These are phyloP conservation scores for Epichloe glyceriae DNA, from an alignment of 2,329 filamentous ascomycete genomes.

Conservation along the genomic window DNA sequence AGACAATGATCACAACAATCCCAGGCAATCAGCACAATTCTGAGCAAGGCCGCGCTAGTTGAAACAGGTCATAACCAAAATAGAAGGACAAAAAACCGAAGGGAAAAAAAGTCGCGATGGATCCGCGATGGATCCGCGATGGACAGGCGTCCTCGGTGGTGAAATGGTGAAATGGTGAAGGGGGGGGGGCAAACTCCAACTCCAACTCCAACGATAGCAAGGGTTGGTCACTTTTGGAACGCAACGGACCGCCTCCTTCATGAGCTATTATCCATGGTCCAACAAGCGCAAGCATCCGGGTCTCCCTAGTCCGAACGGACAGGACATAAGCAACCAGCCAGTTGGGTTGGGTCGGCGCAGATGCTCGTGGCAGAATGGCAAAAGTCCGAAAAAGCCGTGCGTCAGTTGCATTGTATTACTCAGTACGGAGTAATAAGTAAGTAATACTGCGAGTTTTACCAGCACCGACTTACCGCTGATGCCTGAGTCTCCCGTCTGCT, in stretches of 20 bases:
- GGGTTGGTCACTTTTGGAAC: background rate
- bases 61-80: conserved; percentile 1
- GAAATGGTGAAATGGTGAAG: background rate
- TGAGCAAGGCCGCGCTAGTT: background rate
- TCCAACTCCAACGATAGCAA: background rate
- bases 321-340: background rate
- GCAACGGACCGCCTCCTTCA: conserved; percentile 1
- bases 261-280: background rate
- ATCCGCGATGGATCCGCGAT: background rate
- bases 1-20: background rate
- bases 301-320: too few species aligned
- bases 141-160: background rate
- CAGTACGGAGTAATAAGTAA: too few species aligned
- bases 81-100: background rate
- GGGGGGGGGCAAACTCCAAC: background rate
- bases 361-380: too few species aligned
- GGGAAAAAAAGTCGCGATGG: background rate
- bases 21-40: background rate
- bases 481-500: too few species aligned
- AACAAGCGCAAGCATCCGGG: background rate
- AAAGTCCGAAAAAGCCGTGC: too few species aligned
- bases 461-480: too few species aligned
- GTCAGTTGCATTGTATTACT: too few species aligned
- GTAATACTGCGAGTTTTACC: too few species aligned
- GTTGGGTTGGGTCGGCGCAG: background rate